Conservation (phyloP, 1,284 basidiomycete species). For the Amylostereum areolatum region DNA sequence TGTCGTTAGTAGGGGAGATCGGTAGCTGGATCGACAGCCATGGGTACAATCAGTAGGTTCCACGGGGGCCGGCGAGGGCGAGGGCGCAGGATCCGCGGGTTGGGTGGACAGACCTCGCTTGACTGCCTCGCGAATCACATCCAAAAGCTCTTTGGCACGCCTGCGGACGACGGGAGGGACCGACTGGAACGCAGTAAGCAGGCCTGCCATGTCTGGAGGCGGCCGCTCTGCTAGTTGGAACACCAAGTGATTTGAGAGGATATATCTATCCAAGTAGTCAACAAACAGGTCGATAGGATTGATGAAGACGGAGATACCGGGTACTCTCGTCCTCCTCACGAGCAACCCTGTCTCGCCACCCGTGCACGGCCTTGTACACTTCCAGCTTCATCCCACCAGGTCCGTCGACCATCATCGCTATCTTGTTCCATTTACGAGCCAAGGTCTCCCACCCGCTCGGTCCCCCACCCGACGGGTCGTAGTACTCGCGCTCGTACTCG, state of each 20-base stretch:
- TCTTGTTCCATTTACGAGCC: conserved; percentile 77
- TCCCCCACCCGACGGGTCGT: conserved; percentile 68
- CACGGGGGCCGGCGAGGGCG: neutral
- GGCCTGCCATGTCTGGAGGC: conserved; percentile 52
- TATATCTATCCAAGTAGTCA: conserved; percentile 39
- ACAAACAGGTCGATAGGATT: conserved; percentile 2
- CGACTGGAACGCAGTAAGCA: conserved; percentile 50
- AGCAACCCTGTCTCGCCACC: conserved; percentile 81
- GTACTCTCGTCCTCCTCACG: conserved; percentile 86
- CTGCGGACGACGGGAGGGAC: conserved; percentile 56
- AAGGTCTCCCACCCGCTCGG: conserved; percentile 71
- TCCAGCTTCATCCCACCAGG: conserved; percentile 5
- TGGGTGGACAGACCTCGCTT: conserved; percentile 23
- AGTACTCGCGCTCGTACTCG: conserved; percentile 60
- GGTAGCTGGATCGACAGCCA: neutral
- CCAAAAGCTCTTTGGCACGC: conserved; percentile 56
- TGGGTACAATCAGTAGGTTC: neutral
- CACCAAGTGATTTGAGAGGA: conserved; percentile 68
- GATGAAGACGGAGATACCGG: conserved; percentile 40
- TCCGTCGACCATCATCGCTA: conserved; percentile 33
- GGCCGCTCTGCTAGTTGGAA: conserved; percentile 65
- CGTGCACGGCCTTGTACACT: conserved; percentile 45
- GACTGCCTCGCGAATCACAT: conserved; percentile 49
- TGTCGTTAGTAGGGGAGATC: neutral
- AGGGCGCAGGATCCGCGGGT: conserved; percentile 1